Conservation (phyloP, 306 rosid species). For the Fragaria ananassa region DNA sequence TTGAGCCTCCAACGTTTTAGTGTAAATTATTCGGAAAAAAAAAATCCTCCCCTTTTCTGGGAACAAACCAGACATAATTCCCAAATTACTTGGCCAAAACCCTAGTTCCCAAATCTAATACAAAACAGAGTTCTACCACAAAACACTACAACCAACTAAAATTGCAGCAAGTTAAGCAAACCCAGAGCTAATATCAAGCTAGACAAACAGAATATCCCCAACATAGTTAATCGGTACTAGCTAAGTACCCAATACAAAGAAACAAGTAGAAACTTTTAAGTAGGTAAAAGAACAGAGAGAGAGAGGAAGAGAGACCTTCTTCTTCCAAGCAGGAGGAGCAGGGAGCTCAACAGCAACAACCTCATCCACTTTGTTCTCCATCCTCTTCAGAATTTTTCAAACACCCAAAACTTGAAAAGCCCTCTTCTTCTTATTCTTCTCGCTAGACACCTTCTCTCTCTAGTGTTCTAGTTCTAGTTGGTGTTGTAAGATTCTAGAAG, state of each 20-base stretch:
- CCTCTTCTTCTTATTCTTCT: not conserved
- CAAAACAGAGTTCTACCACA: constrained; percentile 5
- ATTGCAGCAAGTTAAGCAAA: constrained; percentile 13
- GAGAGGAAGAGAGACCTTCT: constrained; percentile 55
- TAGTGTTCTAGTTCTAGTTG: not conserved
- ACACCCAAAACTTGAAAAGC: not conserved
- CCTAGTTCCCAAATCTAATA: constrained; percentile 6
- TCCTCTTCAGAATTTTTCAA: not conserved
- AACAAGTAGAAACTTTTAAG: not conserved
- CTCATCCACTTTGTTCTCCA: constrained; percentile 50
- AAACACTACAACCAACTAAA: not conserved
- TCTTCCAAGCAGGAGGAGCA: constrained; percentile 93
- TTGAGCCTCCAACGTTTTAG: not conserved
- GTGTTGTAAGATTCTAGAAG: not conserved
- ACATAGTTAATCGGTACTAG: not conserved
- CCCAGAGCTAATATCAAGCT: constrained; percentile 14
- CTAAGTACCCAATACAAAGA: not conserved
- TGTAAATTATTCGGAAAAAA: not conserved
- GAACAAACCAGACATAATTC: constrained; percentile 1
- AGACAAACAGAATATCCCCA: not conserved
- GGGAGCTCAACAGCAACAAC: constrained; percentile 69
- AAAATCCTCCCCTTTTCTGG: not conserved
- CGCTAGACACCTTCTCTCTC: not conserved
- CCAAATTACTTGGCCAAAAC: constrained; percentile 10
- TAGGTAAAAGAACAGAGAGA: no score